Evolutionary conservation across 2,329 filamentous ascomycete species (phyloP), one percentile per base, ranked within the genome.

Genomic region (Cladosporium sp.): DNA sequence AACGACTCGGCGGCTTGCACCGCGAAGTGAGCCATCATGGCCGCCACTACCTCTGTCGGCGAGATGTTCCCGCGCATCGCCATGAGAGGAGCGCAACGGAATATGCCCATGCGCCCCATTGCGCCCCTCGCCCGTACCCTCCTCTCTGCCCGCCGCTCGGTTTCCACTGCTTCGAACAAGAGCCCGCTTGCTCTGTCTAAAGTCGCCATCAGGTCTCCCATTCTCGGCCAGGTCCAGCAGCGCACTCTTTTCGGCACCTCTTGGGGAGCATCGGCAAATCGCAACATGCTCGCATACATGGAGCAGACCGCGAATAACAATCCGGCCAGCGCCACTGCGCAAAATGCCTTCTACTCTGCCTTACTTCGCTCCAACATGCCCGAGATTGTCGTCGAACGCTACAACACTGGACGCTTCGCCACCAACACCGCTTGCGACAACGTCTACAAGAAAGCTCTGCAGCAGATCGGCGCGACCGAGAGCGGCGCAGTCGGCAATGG

Each of bases 281-380:
- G 77, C 48, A 81, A 77, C 58, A 70, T 92, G 53, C 81, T 98
- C 33, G 89, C 90, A 33, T 87, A 89, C 60, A 80, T 91, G 61
- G 93, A 98, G 72, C 86, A 91, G 68, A 86, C 87, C 19, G 95
- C 93, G 35, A 98, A 97, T 72, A 87, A 89, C 70, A 95, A 95
- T 63, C 89, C 93, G 1, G 81, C 77, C 55, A 97, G 89, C 69
- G 86, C 90, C 28, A 87, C 86, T 41, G 85, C 90, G 16, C 93
- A 98, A 69, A 93, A 92, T 68, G 86, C 88, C 13, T 96, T 98
- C 69, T 98, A 98, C 68, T 86, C 92, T 67, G 85, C 91, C 43
- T 81, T 98, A 11, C 78, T 96, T 52, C 87, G 87, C 66, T 90
- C 92, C 48, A 93, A 95, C 65, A 91, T 96, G 87, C 89, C 92